Evolutionary conservation across 371 early-diverging fungal species (phyloP).

Genomic region (Mortierella sp.): DNA sequence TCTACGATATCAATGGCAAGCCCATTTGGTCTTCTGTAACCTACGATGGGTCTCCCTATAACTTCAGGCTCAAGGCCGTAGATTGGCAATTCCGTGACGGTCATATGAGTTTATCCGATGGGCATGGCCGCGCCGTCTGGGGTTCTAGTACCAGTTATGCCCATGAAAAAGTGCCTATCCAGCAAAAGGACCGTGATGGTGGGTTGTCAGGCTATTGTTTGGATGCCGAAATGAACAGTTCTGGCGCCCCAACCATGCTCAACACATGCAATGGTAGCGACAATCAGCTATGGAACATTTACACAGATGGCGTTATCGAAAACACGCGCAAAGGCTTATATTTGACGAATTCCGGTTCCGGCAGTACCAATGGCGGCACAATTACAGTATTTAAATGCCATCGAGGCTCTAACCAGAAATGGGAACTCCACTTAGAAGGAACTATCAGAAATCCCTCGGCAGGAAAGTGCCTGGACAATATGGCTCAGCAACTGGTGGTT

Average conservation of each 20-base stretch:
- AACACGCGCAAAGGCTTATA: not conserved
- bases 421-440: not conserved
- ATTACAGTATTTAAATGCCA: too few relatives aligned
- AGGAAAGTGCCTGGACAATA: not conserved
- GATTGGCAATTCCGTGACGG: not conserved
- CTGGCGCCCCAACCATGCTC: not conserved
- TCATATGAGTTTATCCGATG: too few relatives aligned
- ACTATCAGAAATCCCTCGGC: not conserved
- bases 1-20: conserved; percentile 8
- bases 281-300: not conserved
- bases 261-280: not conserved
- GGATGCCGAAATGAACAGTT: not conserved
- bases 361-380: too few relatives aligned
- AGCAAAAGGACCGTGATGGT: not conserved
- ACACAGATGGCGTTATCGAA: not conserved
- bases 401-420: too few relatives aligned
- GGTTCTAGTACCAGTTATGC: not conserved
- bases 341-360: too few relatives aligned
- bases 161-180: not conserved
- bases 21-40: not conserved
- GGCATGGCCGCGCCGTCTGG: not conserved
- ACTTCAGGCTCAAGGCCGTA: not conserved
- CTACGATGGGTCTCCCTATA: not conserved
- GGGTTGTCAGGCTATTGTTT: not conserved
- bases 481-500: not conserved